Conservation (phyloP, 129 eudicot genomes). For the Artemisia argyi region DNA sequence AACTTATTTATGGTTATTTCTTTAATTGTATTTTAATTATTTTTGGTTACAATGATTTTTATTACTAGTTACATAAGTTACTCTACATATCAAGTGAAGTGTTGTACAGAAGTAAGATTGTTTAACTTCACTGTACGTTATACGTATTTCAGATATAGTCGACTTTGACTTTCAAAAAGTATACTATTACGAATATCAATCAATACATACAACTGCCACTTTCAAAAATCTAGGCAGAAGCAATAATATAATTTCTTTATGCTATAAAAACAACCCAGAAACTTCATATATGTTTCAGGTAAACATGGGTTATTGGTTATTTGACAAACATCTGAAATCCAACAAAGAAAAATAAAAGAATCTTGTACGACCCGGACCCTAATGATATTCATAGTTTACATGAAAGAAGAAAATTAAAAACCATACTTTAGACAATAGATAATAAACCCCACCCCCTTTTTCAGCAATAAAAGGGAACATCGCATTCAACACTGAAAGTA, state of each 20-base stretch:
- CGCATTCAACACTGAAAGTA: neutral
- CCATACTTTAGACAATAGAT: too few species aligned
- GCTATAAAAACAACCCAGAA: neutral
- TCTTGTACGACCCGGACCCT: slow-evolving; percentile 7
- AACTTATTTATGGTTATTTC: too few species aligned
- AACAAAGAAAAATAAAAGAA: neutral
- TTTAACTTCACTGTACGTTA: too few species aligned
- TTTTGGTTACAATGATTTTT: too few species aligned
- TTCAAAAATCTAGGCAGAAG: neutral
- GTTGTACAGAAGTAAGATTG: too few species aligned
- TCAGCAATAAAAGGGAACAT: slow-evolving; percentile 10
- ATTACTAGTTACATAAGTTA: too few species aligned
- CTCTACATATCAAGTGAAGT: too few species aligned
- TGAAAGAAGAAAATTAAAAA: neutral
- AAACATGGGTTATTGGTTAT: slow-evolving; percentile 5
- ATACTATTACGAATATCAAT: too few species aligned
- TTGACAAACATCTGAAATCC: neutral
- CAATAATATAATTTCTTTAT: neutral
- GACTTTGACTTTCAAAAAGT: too few species aligned
- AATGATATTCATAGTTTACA: neutral
- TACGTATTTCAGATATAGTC: too few species aligned
- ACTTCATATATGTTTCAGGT: neutral
- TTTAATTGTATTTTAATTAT: too few species aligned
- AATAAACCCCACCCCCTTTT: neutral
- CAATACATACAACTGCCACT: neutral